phyloP scores from a whole-genome alignment of 306 rosid species.

The Inga leiocalycina region DNA sequence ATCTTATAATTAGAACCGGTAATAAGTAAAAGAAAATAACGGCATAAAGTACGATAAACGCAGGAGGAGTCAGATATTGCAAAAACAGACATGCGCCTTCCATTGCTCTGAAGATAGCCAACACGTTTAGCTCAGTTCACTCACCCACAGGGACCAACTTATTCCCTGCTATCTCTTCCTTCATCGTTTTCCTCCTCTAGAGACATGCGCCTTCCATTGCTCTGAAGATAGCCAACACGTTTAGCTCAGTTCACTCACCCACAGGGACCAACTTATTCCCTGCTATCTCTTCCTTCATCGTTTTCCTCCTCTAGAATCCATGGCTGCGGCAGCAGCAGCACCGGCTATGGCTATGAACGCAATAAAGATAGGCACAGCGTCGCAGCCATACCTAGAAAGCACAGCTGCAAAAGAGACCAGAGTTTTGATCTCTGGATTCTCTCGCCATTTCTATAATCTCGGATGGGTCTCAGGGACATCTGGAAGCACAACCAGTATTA shows the following conservation, averaged over 20 bases:
- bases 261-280: not conserved
- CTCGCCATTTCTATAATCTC: slow-evolving; percentile 82
- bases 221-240: slow-evolving; percentile 1
- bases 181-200: slow-evolving; percentile 26
- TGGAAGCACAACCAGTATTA: slow-evolving; percentile 80
- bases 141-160: not conserved
- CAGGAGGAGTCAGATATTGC: no score
- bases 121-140: slow-evolving; percentile 19
- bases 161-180: not conserved
- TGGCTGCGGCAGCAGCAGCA: slow-evolving; percentile 37
- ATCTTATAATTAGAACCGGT: no score
- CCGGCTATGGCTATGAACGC: slow-evolving; percentile 48
- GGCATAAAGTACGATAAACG: no score
- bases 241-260: slow-evolving; percentile 21
- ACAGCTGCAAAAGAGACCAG: slow-evolving; percentile 66
- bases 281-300: not conserved
- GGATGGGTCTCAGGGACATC: slow-evolving; percentile 71
- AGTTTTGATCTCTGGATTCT: slow-evolving; percentile 68
- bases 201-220: not conserved
- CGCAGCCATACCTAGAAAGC: slow-evolving; percentile 67
- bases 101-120: slow-evolving; percentile 7
- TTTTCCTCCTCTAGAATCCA: slow-evolving; percentile 39
- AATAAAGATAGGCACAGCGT: slow-evolving; percentile 43
- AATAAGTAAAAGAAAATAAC: no score
- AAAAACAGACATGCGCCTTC: not conserved